Percentiles rank a stretch among this genome's conserved stretches.
These are phyloP conservation scores for Hibiscus tridactylites DNA, from an alignment of 345 rosid species.

Conservation along the genomic window DNA sequence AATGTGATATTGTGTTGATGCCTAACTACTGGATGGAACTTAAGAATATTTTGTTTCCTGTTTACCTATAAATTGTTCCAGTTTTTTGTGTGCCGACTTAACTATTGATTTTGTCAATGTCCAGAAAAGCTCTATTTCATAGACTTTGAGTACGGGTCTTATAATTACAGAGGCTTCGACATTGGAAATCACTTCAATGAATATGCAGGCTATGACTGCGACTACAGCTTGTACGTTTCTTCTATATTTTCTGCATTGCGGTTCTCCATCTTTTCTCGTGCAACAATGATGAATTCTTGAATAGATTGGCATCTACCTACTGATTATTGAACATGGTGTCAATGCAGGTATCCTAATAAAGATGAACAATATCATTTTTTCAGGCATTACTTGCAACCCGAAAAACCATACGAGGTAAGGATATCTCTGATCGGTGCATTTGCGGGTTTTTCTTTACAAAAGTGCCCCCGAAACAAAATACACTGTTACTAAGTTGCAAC, in stretches of 20 bases:
- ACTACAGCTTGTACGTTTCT: constrained; percentile 65
- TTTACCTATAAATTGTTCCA: neutral
- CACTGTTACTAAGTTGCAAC: neutral
- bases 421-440: neutral
- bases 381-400: constrained; percentile 72
- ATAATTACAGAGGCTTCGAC: constrained; percentile 89
- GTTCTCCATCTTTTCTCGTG: constrained; percentile 5
- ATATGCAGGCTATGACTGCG: constrained; percentile 92
- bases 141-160: constrained; percentile 94
- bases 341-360: constrained; percentile 65
- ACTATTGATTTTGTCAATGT: constrained; percentile 14
- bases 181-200: constrained; percentile 95
- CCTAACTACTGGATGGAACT: neutral
- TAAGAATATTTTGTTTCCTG: neutral
- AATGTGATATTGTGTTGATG: neutral
- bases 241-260: constrained; percentile 11
- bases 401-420: constrained; percentile 58
- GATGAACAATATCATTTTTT: constrained; percentile 81
- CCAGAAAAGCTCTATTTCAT: constrained; percentile 80
- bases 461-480: neutral
- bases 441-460: neutral
- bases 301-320: neutral
- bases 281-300: neutral
- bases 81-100: constrained; percentile 28
- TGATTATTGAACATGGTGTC: constrained; percentile 17